Percentiles rank a stretch among this genome's conserved stretches.
These are phyloP conservation scores for Oryza nivara DNA, from an alignment of 176 grass and related monocot genomes.

Conservation along the genomic window DNA sequence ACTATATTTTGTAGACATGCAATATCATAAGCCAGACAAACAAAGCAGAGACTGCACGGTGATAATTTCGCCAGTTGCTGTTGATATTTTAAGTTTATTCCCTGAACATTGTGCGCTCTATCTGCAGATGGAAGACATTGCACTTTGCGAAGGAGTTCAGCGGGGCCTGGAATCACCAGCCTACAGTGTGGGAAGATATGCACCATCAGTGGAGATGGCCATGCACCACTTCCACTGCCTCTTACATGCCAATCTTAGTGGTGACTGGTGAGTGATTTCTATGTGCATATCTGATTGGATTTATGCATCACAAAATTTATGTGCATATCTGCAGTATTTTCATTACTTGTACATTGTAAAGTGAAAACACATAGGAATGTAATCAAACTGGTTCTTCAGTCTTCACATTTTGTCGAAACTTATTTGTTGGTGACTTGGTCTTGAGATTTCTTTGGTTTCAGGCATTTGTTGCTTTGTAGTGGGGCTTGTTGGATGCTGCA, in stretches of 20 bases:
- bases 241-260: conserved; percentile 48
- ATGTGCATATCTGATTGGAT: neutral
- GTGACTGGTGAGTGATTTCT: neutral
- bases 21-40: neutral
- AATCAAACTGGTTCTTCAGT: too few species aligned
- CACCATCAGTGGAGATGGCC: conserved; percentile 80
- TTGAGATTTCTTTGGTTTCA: neutral
- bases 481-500: neutral
- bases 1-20: neutral
- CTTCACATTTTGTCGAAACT: neutral
- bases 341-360: neutral
- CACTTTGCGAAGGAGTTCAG: conserved; percentile 88
- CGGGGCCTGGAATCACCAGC: conserved; percentile 73
- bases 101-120: conserved; percentile 16
- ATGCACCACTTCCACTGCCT: conserved; percentile 97
- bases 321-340: neutral
- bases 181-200: conserved; percentile 72
- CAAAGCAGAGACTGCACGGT: neutral
- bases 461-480: neutral
- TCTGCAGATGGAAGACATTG: conserved; percentile 85
- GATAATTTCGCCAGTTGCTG: neutral
- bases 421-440: neutral
- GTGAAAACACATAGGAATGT: neutral
- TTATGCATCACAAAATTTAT: neutral
- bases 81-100: neutral